phyloP scores from a whole-genome alignment of 2,329 filamentous ascomycete species.

The Immersiporthe knoxdaviesiana region DNA sequence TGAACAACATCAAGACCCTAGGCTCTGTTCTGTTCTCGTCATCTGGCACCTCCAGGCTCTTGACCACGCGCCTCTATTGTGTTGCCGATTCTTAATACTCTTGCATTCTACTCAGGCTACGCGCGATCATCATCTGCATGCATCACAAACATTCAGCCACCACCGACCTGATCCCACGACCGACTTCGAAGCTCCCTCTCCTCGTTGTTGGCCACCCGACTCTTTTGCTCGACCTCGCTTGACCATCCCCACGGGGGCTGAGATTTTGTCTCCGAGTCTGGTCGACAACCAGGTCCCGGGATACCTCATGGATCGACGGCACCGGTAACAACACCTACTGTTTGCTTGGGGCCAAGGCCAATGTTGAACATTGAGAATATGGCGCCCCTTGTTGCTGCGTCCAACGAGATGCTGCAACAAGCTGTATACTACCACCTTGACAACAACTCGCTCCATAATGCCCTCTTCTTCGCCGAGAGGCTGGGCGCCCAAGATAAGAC shows the following conservation, averaged over 20 bases:
- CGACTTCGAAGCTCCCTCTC: slow-evolving; percentile 6
- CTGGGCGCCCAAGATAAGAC: slow-evolving; percentile 82
- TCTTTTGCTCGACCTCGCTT: neutral
- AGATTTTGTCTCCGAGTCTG: neutral
- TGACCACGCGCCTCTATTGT: slow-evolving; percentile 13
- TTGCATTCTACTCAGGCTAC: slow-evolving; percentile 18
- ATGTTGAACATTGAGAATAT: slow-evolving; percentile 42
- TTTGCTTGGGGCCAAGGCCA: slow-evolving; percentile 29
- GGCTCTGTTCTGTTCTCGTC: neutral
- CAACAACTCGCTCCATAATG: slow-evolving; percentile 86
- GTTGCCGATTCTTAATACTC: slow-evolving; percentile 16
- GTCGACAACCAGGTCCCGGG: slow-evolving; percentile 4
- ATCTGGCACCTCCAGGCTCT: slow-evolving; percentile 1
- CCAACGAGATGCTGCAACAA: slow-evolving; percentile 60
- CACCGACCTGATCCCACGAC: slow-evolving; percentile 13
- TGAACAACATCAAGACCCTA: neutral
- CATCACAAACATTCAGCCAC: slow-evolving; percentile 13
- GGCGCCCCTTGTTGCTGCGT: slow-evolving; percentile 56
- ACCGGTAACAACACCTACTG: slow-evolving; percentile 33
- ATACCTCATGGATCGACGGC: slow-evolving; percentile 41
- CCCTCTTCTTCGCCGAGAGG: slow-evolving; percentile 89
- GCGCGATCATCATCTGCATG: slow-evolving; percentile 19
- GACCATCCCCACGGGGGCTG: slow-evolving; percentile 2
- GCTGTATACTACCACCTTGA: slow-evolving; percentile 75
- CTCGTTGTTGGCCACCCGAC: neutral